phyloP scores from a whole-genome alignment of 2,329 filamentous ascomycete genomes.

The Trichoderma koningii region DNA sequence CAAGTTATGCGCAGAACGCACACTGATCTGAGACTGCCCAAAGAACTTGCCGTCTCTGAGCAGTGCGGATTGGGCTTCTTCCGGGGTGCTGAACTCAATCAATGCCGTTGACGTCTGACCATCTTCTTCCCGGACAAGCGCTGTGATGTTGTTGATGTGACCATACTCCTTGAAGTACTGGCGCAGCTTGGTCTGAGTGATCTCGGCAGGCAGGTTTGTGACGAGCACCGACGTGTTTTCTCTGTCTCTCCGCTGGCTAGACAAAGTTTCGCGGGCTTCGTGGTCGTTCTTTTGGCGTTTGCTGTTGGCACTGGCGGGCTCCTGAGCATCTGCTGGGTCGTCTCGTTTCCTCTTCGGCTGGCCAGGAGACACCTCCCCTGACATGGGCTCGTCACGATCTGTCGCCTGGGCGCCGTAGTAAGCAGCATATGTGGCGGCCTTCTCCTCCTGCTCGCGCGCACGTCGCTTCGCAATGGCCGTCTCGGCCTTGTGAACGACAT shows the following conservation, averaged over 20 bases:
- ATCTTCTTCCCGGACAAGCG: constrained; percentile 61
- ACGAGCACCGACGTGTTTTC: constrained; percentile 88
- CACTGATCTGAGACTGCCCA: constrained; percentile 69
- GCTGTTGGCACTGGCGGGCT: constrained; percentile 54
- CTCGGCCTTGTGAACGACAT: constrained; percentile 69
- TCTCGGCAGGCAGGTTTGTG: constrained; percentile 70
- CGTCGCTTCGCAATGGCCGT: constrained; percentile 66
- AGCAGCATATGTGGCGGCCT: constrained; percentile 54
- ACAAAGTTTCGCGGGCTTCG: constrained; percentile 36
- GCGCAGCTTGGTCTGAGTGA: constrained; percentile 71
- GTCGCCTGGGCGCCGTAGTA: constrained; percentile 41
- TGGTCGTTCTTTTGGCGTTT: constrained; percentile 67
- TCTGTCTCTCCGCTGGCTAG: constrained; percentile 72
- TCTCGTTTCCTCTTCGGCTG: constrained; percentile 75
- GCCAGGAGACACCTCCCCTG: constrained; percentile 42
- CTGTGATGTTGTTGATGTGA: constrained; percentile 73
- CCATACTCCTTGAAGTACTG: constrained; percentile 94
- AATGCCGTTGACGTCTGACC: constrained; percentile 68
- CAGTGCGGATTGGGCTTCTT: constrained; percentile 80
- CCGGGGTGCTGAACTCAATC: constrained; percentile 79
- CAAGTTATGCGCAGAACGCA: constrained; percentile 72
- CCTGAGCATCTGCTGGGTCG: constrained; percentile 49
- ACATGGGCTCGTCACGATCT: constrained; percentile 29
- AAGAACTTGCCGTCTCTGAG: constrained; percentile 81
- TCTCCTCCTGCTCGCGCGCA: constrained; percentile 64